Conservation (phyloP, 805 yeast genomes). For the Hanseniaspora occidentalis region DNA sequence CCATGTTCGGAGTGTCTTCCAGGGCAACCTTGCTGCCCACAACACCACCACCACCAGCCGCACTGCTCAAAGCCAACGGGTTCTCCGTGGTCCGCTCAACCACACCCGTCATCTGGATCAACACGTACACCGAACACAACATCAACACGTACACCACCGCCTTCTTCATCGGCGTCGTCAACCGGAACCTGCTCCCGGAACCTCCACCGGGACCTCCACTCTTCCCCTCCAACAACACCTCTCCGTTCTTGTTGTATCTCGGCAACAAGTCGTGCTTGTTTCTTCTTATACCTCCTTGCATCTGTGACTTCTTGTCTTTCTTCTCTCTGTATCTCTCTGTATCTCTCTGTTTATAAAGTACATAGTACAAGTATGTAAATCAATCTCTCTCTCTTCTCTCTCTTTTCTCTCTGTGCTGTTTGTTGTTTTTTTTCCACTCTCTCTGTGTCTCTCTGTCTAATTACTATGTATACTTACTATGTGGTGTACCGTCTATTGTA, state of each 20-base stretch:
- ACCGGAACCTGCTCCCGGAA: constrained; percentile 14
- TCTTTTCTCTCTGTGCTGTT: no score
- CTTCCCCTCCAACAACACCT: constrained; percentile 9
- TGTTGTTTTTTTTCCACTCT: no score
- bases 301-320: constrained; percentile 7
- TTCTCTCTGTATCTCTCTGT: not conserved
- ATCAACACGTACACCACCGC: constrained; percentile 27
- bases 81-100: constrained; percentile 13
- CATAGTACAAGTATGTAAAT: no score
- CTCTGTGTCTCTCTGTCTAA: no score
- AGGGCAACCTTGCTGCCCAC: not conserved
- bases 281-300: constrained; percentile 23
- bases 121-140: constrained; percentile 22
- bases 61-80: constrained; percentile 1
- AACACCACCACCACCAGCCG: not conserved
- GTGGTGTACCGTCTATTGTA: no score
- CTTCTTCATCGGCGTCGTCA: constrained; percentile 39
- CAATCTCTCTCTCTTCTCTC: no score
- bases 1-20: no score
- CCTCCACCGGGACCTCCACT: constrained; percentile 25
- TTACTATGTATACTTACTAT: no score
- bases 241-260: constrained; percentile 18
- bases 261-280: constrained; percentile 30
- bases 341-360: no score
- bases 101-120: constrained; percentile 21